A percentile compares a stretch with the other conserved stretches of the same genome.
Evolutionary conservation across 1,284 basidiomycete species (phyloP).

Genomic region (Inonotus hispidus): DNA sequence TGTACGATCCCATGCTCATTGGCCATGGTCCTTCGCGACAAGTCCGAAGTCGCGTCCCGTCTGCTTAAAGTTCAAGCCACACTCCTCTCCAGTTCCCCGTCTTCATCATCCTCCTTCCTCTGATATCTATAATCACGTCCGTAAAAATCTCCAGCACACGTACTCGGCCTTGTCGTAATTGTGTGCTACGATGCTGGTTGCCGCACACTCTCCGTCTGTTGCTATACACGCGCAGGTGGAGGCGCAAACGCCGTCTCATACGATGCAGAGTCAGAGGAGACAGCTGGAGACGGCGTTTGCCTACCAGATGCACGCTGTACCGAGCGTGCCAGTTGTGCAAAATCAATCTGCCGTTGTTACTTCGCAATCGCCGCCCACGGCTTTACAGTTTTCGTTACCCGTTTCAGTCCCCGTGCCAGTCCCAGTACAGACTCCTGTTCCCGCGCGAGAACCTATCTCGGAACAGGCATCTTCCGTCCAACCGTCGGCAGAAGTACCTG

Average conservation of each 20-base stretch:
- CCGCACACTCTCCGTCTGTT: neutral
- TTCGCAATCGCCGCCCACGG: neutral
- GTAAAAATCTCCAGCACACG: neutral
- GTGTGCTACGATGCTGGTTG: constrained; percentile 4
- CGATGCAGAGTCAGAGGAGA: neutral
- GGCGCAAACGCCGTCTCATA: neutral
- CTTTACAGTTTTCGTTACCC: neutral
- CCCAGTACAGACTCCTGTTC: neutral
- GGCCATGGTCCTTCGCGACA: neutral
- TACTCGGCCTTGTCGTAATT: neutral
- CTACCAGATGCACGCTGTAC: too few species aligned
- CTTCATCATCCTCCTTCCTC: neutral
- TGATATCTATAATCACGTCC: neutral
- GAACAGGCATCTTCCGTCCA: neutral
- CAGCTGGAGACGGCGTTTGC: too few species aligned
- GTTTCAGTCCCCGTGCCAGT: neutral
- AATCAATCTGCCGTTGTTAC: too few species aligned
- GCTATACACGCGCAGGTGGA: neutral
- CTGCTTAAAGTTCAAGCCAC: neutral
- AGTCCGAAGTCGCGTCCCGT: too few species aligned
- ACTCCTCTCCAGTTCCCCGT: neutral
- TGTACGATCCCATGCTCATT: too few species aligned
- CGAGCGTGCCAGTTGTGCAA: too few species aligned
- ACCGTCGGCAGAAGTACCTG: neutral
- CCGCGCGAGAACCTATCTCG: neutral